Evolutionary conservation across 148 eudicot species (phyloP).

Genomic region (Chenopodium album): DNA sequence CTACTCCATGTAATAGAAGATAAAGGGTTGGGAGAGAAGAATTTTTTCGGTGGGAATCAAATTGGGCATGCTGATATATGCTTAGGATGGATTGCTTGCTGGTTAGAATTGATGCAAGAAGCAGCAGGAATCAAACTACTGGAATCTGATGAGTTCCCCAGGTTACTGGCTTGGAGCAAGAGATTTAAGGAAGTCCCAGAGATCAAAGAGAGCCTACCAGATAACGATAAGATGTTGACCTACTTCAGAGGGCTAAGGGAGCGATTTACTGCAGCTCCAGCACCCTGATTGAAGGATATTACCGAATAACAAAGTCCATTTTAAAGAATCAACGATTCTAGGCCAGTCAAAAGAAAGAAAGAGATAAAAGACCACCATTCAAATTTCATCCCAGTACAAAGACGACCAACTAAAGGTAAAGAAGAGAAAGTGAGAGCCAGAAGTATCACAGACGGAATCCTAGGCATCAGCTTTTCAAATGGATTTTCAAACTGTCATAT

Average conservation of each 20-base stretch:
- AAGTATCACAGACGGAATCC: background rate
- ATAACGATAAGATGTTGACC: constrained; percentile 20
- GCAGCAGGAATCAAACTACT: constrained; percentile 28
- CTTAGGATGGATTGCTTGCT: constrained; percentile 31
- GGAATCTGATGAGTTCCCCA: constrained; percentile 19
- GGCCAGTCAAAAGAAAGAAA: background rate
- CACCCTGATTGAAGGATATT: background rate
- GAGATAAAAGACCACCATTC: background rate
- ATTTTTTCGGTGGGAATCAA: constrained; percentile 24
- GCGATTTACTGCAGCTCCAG: constrained; percentile 15
- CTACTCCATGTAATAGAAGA: constrained; percentile 25
- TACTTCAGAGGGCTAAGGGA: constrained; percentile 29
- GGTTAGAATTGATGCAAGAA: constrained; percentile 32
- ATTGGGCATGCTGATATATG: constrained; percentile 26
- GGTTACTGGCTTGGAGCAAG: constrained; percentile 30
- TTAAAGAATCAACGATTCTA: background rate
- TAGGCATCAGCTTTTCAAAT: background rate
- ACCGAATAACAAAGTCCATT: background rate
- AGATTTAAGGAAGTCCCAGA: constrained; percentile 24
- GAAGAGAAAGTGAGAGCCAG: background rate
- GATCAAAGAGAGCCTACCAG: constrained; percentile 23
- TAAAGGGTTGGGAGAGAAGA: constrained; percentile 22
- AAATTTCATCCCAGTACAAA: background rate
- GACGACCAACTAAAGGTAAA: background rate
- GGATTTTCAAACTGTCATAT: background rate